Percentiles rank a stretch among this genome's conserved stretches.
Evolutionary conservation across 2,329 filamentous ascomycete genomes (phyloP).

Genomic region (Lasiodiplodia sp.): DNA sequence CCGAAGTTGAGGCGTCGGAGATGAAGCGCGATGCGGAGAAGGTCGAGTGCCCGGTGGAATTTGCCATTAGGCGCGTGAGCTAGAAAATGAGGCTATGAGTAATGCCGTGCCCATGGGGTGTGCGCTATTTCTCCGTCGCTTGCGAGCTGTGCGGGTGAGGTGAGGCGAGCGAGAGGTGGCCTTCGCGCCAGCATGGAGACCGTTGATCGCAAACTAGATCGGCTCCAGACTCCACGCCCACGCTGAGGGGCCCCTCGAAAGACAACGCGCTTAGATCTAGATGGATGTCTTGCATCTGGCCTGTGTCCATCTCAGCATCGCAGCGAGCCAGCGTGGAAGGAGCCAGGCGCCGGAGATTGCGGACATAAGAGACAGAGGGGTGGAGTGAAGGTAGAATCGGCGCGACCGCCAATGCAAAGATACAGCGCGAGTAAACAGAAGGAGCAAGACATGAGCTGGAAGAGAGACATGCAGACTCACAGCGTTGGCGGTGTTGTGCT

Average conservation of each 20-base stretch:
- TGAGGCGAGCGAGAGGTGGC: conserved; percentile 21
- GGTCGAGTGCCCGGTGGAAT: conserved; percentile 10
- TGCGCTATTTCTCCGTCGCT: background rate
- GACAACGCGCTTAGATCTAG: conserved; percentile 13
- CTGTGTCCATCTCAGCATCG: conserved; percentile 13
- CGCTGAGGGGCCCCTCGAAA: conserved; percentile 13
- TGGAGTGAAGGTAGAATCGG: background rate
- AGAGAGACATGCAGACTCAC: conserved; percentile 14
- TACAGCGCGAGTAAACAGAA: background rate
- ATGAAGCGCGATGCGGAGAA: conserved; percentile 24
- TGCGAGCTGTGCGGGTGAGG: background rate
- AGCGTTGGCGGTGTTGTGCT: background rate
- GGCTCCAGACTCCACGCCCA: conserved; percentile 9
- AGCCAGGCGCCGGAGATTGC: conserved; percentile 11
- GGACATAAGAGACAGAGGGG: conserved; percentile 7
- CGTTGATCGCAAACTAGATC: conserved; percentile 20
- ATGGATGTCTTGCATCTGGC: conserved; percentile 18
- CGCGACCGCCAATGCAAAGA: background rate
- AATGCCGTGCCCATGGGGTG: conserved; percentile 19
- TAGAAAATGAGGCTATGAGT: conserved; percentile 10
- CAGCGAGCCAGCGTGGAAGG: background rate
- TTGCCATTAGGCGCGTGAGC: background rate
- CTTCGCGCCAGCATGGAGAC: conserved; percentile 9
- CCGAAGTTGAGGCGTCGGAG: conserved; percentile 25
- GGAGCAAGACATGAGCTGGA: conserved; percentile 6